phyloP scores from a whole-genome alignment of 202 grass and related monocot genomes.

The Thinopyrum obtusiflorum region DNA sequence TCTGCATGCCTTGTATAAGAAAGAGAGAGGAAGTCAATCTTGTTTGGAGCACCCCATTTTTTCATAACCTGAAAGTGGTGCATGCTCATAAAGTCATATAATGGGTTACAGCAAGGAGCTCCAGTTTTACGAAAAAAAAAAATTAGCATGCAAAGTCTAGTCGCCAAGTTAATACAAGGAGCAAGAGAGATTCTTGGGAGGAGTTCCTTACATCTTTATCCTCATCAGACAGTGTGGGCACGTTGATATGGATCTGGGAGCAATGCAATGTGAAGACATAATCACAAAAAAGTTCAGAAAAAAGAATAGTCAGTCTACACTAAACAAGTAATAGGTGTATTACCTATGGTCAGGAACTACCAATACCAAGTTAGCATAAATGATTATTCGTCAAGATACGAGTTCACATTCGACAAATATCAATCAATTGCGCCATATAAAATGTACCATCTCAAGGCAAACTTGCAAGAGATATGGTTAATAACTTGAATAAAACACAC shows the following conservation, averaged over 20 bases:
- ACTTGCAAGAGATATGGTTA: too few species aligned
- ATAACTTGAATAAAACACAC: too few species aligned
- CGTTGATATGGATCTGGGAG: constrained; percentile 85
- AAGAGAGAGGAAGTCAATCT: constrained; percentile 95
- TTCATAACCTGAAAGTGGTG: constrained; percentile 67
- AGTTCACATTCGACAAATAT: too few species aligned
- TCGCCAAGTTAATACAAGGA: background rate
- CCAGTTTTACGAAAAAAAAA: background rate
- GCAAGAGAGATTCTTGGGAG: background rate
- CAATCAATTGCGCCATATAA: too few species aligned
- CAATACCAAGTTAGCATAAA: too few species aligned
- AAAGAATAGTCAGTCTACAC: too few species aligned
- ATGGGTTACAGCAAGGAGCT: background rate
- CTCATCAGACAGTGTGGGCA: constrained; percentile 78
- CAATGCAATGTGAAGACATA: constrained; percentile 74
- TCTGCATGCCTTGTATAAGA: constrained; percentile 92
- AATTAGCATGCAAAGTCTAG: background rate
- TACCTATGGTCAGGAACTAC: too few species aligned
- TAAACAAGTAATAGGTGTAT: too few species aligned
- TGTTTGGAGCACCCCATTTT: constrained; percentile 92
- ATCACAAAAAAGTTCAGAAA: too few species aligned
- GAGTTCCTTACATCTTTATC: constrained; percentile 67
- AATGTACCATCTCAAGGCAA: too few species aligned
- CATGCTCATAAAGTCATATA: background rate
- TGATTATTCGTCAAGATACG: too few species aligned